phyloP scores from a whole-genome alignment of 2,329 filamentous ascomycete genomes.

The Aspergillus eucalypticola region DNA sequence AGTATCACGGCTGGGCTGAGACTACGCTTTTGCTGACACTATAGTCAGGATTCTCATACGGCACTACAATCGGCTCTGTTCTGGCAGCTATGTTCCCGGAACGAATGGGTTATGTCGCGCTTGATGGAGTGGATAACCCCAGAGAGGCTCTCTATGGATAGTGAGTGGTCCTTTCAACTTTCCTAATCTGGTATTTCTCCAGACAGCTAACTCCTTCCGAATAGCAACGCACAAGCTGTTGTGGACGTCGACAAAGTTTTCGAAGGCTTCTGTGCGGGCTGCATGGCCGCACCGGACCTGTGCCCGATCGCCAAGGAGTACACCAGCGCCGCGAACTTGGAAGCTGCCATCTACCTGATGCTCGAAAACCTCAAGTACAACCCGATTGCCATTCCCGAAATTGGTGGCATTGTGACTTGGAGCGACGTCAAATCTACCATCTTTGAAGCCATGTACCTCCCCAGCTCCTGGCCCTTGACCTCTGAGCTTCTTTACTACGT shows the following conservation, averaged over 20 bases:
- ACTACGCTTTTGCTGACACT: not conserved
- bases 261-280: conserved; percentile 6
- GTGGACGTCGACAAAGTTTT: conserved; percentile 8
- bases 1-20: not conserved
- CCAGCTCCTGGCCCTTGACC: conserved; percentile 3
- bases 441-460: conserved; percentile 2
- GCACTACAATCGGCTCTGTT: conserved; percentile 11
- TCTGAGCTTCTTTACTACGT: not conserved
- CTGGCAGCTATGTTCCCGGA: conserved; percentile 17
- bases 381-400: conserved; percentile 6
- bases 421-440: conserved; percentile 1
- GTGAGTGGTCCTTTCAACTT: not conserved
- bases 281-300: conserved; percentile 10
- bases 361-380: conserved; percentile 9
- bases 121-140: conserved; percentile 14
- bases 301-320: conserved; percentile 7
- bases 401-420: conserved; percentile 5
- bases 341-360: conserved; percentile 11
- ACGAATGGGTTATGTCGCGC: conserved; percentile 8
- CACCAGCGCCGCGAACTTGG: conserved; percentile 8
- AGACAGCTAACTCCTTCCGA: not conserved
- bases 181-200: too few species aligned
- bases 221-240: conserved; percentile 12
- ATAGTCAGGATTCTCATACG: conserved; percentile 12
- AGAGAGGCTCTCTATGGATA: not conserved